Base-by-base conservation (phyloP, 2,329 filamentous ascomycete genomes). In the Rasamsonia emersonii region DNA sequence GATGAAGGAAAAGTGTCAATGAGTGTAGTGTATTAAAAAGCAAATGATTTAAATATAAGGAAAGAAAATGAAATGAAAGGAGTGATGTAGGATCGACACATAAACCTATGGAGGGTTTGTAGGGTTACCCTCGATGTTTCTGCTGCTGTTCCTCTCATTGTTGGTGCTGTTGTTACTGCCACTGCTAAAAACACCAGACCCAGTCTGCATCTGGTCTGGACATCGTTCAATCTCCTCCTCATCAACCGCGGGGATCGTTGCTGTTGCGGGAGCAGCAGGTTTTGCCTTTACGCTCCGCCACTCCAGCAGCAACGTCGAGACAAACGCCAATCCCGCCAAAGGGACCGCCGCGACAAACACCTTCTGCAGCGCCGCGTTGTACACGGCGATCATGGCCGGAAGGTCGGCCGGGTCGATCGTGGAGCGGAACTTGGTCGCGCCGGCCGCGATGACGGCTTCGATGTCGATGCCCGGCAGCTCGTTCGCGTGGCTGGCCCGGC, bases 401-500 rank as follows among this genome's bases (percentile, higher is more conserved):
- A 40, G 28, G 18, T 20, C 14, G 13, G 37, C 33, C 14, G 25
- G 16, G 5, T 33, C 28, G 16, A 40, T 24, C 7, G 29, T 33
- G 5, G 28, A 31, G 11, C 37, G 34, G 9, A 40, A 36, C 13
- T 40, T 28, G 2, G 37, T 40, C 10, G 37, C 37, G 4, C 37
- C 37, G 11, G 33, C 24, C 9, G 33, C 32, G 8, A 40, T 24
- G 16, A 37, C 24, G 14, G 27, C 30, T 4, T 31, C 30, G 16
- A 36, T 26, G 21, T 37, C 31, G 7, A 37, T 24, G n/a, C 31
- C 30, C 4, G 37, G 31, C 10, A 37, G 29, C 15, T 37, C 27
- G 16, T 36, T 36, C 16, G 32, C 25, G 9, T 62, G 32, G 20
- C 54, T 52, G 13, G 36, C 32, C 5, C 43, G 30, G 11, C 49